Base-by-base conservation (phyloP, 805 yeast species). In the Saccharomycopsis selenospora region DNA sequence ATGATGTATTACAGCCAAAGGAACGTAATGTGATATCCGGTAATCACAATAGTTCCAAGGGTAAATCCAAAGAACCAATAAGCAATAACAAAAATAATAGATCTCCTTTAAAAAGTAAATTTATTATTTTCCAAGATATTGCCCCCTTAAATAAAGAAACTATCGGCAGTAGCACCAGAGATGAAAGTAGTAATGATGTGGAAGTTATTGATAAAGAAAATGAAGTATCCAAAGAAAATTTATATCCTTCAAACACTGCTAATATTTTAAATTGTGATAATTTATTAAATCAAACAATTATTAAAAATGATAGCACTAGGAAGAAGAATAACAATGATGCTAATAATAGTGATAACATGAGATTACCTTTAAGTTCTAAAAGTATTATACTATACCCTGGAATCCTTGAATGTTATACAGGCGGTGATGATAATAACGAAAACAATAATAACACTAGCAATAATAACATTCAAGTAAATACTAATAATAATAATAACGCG, bases 351-450 rank as follows among this genome's bases (percentile, higher is more conserved):
- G 44, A 27, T 3, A 13, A 20, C 13, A 45, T 40, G 22, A 27
- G 53, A 17, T 25, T 8, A 13, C 50, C 53, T 2, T 42, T 50
- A 25, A 18, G 50, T 8, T 46, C 50, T 14, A 50, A 42, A 29
- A 46, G 50, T 27, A 46, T 50, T 22, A 29, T 42, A 3, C 30
- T 50, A 11, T 46, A 42, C 24, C 53, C 53, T 3, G 53, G 53
- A 8, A 41, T 50, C 20, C 14, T 50, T 7, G 50, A 50, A 36
- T 25, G 28, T 18, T 28, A 14, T 10, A 10, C 38, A 17, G 17
- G 17, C 10, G 18, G 17, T 6, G 38, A 28, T 28, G 33, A 28
- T 10, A 28, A 28, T n/a, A 28, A n/a, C n/a, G n/a, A n/a, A n/a
- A n/a, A n/a, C n/a, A n/a, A n/a, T n/a, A n/a, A n/a, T n/a, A n/a